Evolutionary conservation across 192 early-diverging fungal genomes (phyloP), one percentile per base, ranked within the genome.

Genomic region (Linderina pennispora): DNA sequence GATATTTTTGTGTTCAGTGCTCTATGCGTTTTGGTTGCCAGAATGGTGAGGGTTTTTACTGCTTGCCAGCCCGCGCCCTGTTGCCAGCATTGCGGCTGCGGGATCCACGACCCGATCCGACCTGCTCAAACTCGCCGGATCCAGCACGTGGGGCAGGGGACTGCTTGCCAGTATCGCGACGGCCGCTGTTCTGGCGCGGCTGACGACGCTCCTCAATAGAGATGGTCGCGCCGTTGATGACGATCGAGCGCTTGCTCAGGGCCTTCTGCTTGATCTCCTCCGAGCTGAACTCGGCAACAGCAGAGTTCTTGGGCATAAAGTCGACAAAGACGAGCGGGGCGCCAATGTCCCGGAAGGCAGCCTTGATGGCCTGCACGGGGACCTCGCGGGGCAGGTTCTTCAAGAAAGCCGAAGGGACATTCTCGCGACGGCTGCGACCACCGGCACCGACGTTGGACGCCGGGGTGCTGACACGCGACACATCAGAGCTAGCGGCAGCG

Each of bases 251-350:
- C 5, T 57, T 51, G 20, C 41, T 25, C 44, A 91, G 80, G 11
- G 86, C 81, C 3, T 63, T 60, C 23, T 75, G 75, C 15, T 84
- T 83, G 18, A 69, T 62, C 16, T 77, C 83, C 20, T 58, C 62
- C 10, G 75, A 67, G 23, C 61, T 57, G 58, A 89, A 92, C 50
- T 90, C 85, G 19, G 88, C 80, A 57, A 86, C 83, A 2, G 80
- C 83, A 23, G 53, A 65, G 50, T 74, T 75, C 65, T 80, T 83
- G 3, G 42, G 32, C 23, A 55, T 55, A 31, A 80, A 76, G 38
- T 86, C 84, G 22, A 91, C 62, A 35, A 70, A 52, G 33, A 59
- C 59, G n/a, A 89, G 74, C 1, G 47, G 23, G n/a, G n/a, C n/a
- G 2, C 87, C 87, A 60, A 82, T 70, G 33, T 69, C 65, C 34